phyloP scores from a whole-genome alignment of 1,139 yeast genomes.

The Casaregolazyma suthepensis region DNA sequence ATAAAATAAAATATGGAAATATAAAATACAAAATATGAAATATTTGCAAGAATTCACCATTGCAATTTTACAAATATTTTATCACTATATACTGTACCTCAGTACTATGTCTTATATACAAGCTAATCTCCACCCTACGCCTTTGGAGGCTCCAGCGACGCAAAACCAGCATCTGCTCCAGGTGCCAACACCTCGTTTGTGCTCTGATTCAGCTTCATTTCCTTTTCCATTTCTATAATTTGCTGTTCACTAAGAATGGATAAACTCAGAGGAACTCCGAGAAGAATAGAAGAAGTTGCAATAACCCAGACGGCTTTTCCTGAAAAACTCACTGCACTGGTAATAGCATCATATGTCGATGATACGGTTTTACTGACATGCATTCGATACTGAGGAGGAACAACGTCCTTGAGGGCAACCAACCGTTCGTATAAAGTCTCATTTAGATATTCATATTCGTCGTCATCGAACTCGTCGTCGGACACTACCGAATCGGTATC shows the following conservation, averaged over 20 bases:
- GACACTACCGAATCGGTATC: constrained; percentile 32
- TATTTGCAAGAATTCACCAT: too few species aligned
- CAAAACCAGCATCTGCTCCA: constrained; percentile 56
- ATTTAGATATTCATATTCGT: constrained; percentile 66
- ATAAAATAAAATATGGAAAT: not conserved
- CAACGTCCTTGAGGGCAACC: constrained; percentile 82
- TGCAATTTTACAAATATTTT: too few species aligned
- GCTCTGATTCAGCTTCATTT: constrained; percentile 78
- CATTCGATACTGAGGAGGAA: constrained; percentile 82
- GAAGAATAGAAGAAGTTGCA: constrained; percentile 74
- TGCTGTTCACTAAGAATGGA: constrained; percentile 91
- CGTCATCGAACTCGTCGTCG: constrained; percentile 56
- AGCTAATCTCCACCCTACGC: not conserved
- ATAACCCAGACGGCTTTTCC: constrained; percentile 81
- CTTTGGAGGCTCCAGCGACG: constrained; percentile 14
- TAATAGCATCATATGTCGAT: constrained; percentile 28
- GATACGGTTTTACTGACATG: constrained; percentile 29
- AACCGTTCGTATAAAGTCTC: constrained; percentile 86
- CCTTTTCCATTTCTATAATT: constrained; percentile 89
- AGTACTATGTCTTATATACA: constrained; percentile 3
- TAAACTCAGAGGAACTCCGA: constrained; percentile 89
- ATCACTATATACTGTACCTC: too few species aligned
- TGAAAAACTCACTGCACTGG: constrained; percentile 46
- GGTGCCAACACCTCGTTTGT: constrained; percentile 81
- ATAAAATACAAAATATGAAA: not conserved